A percentile compares a stretch with the other conserved stretches of the same genome.
Evolutionary conservation across 345 rosid species (phyloP).

Genomic region (Populus nigra): DNA sequence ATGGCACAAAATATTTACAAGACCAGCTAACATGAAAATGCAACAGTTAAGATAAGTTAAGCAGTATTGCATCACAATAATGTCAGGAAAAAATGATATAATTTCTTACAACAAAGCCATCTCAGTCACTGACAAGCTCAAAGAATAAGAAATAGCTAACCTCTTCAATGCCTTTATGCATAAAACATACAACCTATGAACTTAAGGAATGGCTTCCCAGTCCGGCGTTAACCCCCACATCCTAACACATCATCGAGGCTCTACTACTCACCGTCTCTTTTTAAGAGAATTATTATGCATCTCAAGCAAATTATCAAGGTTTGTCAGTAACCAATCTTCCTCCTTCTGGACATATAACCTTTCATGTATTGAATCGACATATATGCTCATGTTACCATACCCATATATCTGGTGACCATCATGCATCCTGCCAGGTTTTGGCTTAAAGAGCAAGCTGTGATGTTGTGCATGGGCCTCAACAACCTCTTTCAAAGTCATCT

Average conservation of each 20-base stretch:
- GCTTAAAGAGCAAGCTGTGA: slow-evolving; percentile 69
- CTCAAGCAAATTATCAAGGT: slow-evolving; percentile 69
- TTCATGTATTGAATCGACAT: slow-evolving; percentile 65
- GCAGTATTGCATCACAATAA: neutral
- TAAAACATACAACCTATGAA: neutral
- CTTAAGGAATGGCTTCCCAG: neutral
- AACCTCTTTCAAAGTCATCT: slow-evolving; percentile 77
- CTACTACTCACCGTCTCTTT: slow-evolving; percentile 43
- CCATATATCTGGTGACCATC: slow-evolving; percentile 84
- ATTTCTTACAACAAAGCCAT: neutral
- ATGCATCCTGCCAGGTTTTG: slow-evolving; percentile 74
- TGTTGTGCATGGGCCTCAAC: slow-evolving; percentile 80
- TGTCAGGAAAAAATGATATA: neutral
- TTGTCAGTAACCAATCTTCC: slow-evolving; percentile 61
- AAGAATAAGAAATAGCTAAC: neutral
- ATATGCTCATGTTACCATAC: slow-evolving; percentile 74
- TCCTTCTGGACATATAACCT: slow-evolving; percentile 67
- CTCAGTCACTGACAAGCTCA: neutral
- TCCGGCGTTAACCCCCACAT: neutral
- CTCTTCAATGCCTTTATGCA: neutral
- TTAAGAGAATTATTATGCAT: slow-evolving; percentile 60
- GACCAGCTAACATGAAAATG: neutral
- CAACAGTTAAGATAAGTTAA: neutral
- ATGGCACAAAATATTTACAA: neutral
- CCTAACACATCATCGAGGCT: neutral